Base-by-base conservation (phyloP, 208 protist species). In the Leishmania gerbilli region DNA sequence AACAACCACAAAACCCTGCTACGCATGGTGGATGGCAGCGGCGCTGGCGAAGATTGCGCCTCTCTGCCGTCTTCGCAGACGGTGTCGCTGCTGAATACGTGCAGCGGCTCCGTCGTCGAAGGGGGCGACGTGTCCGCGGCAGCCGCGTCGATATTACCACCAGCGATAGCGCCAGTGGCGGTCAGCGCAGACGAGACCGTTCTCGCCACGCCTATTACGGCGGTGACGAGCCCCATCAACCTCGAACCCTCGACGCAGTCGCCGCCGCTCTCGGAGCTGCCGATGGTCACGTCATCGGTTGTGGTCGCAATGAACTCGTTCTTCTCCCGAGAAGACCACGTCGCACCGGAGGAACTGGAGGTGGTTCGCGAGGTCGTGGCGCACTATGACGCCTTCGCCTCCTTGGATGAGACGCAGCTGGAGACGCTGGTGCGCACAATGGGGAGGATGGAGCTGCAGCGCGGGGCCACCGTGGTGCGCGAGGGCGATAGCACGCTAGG, bases 361-460 rank as follows among this genome's bases (percentile, higher is more conserved):
- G 55, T 62, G 11, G 74, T 95, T 67, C 85, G 91, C n/a, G 84
- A 95, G 56, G 83, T 84, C 31, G 71, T 94, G 55, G 42, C 71
- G 40, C 49, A 75, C 81, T 92, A 89, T 82, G 86, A 93, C 40
- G 83, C 83, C 64, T 97, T 97, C 74, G 83, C 81, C 67, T 78
- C 84, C 17, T 81, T 95, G 64, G 89, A 90, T 68, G 85, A 90
- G 67, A 92, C 84, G 9, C 93, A 96, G 81, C 64, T 92, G 40
- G 91, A 95, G 83, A 84, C 83, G 42, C 77, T 96, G 55, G 74
- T 93, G 69, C 91, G 87, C 42, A 79, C 79, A 27, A 93, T 95
- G 90, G 69, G 82, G 42, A 87, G 89, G 2, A 71, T 76, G 15
- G 84, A 79, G 56, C 85, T 92, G 58, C 56, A 55, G 55, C 77